Percentiles rank a stretch among this genome's conserved stretches.
Conservation (phyloP, 73 alveolate genomes). For the Paramecium sexaurelia region DNA sequence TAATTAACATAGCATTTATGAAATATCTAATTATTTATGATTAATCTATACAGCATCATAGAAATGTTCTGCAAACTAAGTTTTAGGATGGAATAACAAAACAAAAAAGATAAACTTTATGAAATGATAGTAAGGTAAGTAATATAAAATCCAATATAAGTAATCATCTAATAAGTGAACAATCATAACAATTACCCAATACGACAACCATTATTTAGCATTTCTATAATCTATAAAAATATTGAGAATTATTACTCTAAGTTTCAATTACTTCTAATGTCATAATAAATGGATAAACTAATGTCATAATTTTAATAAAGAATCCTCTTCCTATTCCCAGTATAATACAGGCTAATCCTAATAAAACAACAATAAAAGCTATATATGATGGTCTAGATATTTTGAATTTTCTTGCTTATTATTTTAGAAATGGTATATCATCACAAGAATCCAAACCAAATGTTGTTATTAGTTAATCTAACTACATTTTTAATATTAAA, state of each 20-base stretch:
- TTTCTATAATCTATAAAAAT: not conserved
- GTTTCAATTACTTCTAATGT: not conserved
- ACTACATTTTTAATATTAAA: slow-evolving; percentile 25
- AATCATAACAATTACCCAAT: slow-evolving; percentile 17
- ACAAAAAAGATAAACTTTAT: not conserved
- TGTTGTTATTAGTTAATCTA: slow-evolving; percentile 37
- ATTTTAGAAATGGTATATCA: slow-evolving; percentile 9
- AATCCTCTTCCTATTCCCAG: slow-evolving; percentile 35
- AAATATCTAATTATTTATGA: not conserved
- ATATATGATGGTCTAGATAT: slow-evolving; percentile 42
- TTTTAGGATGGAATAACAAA: not conserved
- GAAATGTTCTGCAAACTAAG: not conserved
- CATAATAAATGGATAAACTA: not conserved
- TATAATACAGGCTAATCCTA: not conserved
- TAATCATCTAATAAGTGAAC: slow-evolving; percentile 42
- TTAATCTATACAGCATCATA: slow-evolving; percentile 7
- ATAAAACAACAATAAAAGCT: not conserved
- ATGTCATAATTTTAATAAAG: not conserved
- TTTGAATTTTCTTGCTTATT: slow-evolving; percentile 5
- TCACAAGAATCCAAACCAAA: slow-evolving; percentile 46
- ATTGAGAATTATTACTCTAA: not conserved
- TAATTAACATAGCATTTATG: slow-evolving; percentile 19
- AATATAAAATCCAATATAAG: slow-evolving; percentile 46
- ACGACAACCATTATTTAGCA: slow-evolving; percentile 12
- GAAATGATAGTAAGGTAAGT: slow-evolving; percentile 44